phyloP scores from a whole-genome alignment of 192 early-diverging fungal genomes.

The Backusella parvicylindrica region DNA sequence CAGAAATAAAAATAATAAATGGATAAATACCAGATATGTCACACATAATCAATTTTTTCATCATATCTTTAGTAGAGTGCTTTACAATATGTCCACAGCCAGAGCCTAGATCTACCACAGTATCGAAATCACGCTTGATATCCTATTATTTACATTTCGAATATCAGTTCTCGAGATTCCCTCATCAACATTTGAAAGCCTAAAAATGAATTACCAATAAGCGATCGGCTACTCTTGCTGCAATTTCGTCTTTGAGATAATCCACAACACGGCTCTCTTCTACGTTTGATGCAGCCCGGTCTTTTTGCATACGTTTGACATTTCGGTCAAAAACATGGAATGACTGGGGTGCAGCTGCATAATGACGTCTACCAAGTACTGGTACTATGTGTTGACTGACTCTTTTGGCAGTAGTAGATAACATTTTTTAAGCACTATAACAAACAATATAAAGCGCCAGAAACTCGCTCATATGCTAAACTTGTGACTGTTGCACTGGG shows the following conservation, averaged over 20 bases:
- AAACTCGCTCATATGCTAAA: neutral
- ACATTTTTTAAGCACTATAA: neutral
- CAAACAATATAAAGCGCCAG: neutral
- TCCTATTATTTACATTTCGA: slow-evolving; percentile 49
- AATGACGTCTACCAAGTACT: neutral
- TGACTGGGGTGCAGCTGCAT: slow-evolving; percentile 15
- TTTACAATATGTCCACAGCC: slow-evolving; percentile 88
- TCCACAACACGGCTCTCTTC: slow-evolving; percentile 69
- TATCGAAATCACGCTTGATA: slow-evolving; percentile 83
- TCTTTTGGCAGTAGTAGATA: neutral
- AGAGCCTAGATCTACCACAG: slow-evolving; percentile 85
- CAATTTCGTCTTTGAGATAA: slow-evolving; percentile 91
- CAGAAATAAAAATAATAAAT: neutral
- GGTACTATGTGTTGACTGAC: neutral
- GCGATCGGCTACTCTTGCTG: slow-evolving; percentile 81
- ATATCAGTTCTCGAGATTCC: neutral
- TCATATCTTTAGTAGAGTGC: slow-evolving; percentile 75
- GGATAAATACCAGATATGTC: slow-evolving; percentile 65
- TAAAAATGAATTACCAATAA: slow-evolving; percentile 53
- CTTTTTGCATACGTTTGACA: slow-evolving; percentile 73
- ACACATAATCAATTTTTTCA: slow-evolving; percentile 82
- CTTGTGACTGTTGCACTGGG: neutral
- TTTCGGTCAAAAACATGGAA: slow-evolving; percentile 80
- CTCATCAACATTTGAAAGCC: neutral
- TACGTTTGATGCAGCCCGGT: slow-evolving; percentile 62